Conservation (phyloP, 73 alveolate genomes). For the Paramecium primaurelia region DNA sequence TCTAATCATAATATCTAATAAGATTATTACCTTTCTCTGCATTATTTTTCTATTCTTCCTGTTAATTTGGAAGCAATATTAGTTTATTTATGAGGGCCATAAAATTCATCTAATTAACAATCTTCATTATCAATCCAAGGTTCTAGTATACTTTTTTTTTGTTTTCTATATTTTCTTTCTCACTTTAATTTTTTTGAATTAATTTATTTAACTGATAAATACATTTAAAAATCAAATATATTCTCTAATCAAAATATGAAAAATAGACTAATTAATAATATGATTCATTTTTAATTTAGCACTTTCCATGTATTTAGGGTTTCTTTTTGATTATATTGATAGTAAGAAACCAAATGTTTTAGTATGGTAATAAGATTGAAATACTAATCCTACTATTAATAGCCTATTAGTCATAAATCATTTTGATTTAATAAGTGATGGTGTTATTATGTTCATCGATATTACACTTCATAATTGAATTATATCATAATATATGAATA, state of each 20-base stretch:
- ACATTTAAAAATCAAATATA: background rate
- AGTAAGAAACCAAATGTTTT: too few species aligned
- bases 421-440: too few species aligned
- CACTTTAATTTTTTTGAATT: background rate
- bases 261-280: background rate
- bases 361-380: too few species aligned
- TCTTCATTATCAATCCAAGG: conserved; percentile 99
- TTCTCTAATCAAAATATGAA: background rate
- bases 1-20: conserved; percentile 20
- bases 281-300: background rate
- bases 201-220: background rate
- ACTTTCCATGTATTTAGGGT: too few species aligned
- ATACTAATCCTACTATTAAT: too few species aligned
- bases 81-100: conserved; percentile 98
- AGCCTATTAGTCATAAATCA: too few species aligned
- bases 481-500: too few species aligned
- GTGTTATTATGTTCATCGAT: too few species aligned
- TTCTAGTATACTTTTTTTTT: background rate
- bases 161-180: conserved; percentile 20
- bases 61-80: conserved; percentile 90
- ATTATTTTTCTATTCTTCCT: conserved; percentile 96
- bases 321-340: too few species aligned
- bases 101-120: conserved; percentile 83
- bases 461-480: too few species aligned
- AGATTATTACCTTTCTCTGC: conserved; percentile 81